Conservation (phyloP, 1,284 basidiomycete genomes). For the Ceratobasidium sp. region DNA sequence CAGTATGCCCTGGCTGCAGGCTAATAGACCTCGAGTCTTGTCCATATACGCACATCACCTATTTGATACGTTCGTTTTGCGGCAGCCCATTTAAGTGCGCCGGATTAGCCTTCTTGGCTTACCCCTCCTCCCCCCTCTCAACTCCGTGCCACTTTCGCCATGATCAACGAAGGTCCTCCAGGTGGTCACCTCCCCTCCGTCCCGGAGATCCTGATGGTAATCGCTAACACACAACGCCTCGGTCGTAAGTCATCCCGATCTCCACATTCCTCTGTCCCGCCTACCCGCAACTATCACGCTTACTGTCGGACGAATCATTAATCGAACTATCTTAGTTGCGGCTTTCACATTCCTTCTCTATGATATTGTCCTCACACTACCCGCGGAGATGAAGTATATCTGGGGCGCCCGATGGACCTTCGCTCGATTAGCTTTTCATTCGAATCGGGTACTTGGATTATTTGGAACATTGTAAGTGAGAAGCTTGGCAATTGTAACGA, state of each 20-base stretch:
- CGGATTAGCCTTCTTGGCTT: not conserved
- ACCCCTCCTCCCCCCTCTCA: not conserved
- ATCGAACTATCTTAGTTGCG: slow-evolving; percentile 4
- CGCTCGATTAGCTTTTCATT: slow-evolving; percentile 22
- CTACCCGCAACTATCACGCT: not conserved
- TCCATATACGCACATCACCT: not conserved
- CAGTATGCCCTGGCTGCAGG: no score
- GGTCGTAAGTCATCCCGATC: not conserved
- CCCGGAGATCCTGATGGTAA: not conserved
- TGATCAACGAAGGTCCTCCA: not conserved
- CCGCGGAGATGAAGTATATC: slow-evolving; percentile 6
- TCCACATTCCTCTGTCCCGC: not conserved
- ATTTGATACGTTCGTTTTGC: not conserved
- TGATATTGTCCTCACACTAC: slow-evolving; percentile 26
- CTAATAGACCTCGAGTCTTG: no score
- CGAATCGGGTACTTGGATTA: slow-evolving; percentile 5
- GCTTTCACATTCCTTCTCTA: slow-evolving; percentile 11
- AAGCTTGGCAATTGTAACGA: not conserved
- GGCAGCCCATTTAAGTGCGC: not conserved
- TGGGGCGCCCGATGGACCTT: slow-evolving; percentile 26
- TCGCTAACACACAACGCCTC: not conserved
- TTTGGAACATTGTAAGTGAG: not conserved
- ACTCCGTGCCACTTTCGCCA: not conserved
- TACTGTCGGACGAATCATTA: not conserved
- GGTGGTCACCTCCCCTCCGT: not conserved